Percentiles rank a stretch among this genome's conserved stretches.
Evolutionary conservation across 2,329 filamentous ascomycete genomes (phyloP).

Genomic region (Talaromyces sp.): DNA sequence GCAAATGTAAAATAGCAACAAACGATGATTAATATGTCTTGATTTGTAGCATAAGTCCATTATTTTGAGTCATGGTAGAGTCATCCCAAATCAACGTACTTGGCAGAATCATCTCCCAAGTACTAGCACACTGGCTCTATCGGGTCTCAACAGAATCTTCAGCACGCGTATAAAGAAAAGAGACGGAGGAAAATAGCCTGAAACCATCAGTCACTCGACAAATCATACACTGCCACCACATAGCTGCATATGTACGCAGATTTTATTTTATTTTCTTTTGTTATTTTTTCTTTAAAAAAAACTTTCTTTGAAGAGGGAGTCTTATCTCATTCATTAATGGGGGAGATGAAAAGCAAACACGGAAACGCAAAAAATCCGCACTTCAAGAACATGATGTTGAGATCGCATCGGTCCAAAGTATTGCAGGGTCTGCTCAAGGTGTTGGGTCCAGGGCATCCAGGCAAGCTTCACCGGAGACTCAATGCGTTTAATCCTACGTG

Average conservation of each 20-base stretch:
- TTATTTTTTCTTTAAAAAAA: too few species aligned
- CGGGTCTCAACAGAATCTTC: not conserved
- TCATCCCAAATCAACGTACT: too few species aligned
- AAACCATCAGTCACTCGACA: not conserved
- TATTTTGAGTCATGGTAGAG: not conserved
- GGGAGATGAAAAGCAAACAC: not conserved
- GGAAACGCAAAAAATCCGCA: not conserved
- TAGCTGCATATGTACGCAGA: not conserved
- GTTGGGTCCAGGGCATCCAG: not conserved
- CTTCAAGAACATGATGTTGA: not conserved
- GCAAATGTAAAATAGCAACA: slow-evolving; percentile 17
- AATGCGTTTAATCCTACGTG: not conserved
- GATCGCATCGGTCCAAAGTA: not conserved
- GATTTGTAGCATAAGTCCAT: slow-evolving; percentile 9
- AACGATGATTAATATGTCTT: slow-evolving; percentile 11
- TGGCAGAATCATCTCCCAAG: too few species aligned
- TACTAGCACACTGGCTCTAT: not conserved
- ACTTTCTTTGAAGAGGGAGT: too few species aligned
- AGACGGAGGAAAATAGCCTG: not conserved
- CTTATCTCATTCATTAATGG: not conserved
- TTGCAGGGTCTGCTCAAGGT: not conserved
- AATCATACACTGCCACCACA: slow-evolving; percentile 6
- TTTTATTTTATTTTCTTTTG: too few species aligned
- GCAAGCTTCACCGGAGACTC: not conserved
- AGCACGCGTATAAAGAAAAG: not conserved